Conservation (phyloP, 202 grass and related monocot genomes). For the Saccharum hybrid region DNA sequence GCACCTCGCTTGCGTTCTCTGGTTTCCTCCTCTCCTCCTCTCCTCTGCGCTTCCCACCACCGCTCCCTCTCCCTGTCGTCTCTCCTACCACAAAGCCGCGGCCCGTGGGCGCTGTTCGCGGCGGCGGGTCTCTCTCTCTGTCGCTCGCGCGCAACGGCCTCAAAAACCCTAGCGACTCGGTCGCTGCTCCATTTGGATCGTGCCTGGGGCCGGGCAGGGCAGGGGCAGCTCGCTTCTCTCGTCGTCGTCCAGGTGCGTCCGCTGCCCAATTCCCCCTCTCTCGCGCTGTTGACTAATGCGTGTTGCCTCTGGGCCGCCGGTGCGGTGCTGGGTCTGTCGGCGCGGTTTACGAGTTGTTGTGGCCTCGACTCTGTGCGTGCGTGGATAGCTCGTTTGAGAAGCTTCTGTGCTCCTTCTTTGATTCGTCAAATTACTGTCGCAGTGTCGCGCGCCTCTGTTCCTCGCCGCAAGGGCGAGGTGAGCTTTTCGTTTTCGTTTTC, state of each 20-base stretch:
- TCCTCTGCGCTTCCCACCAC: not conserved
- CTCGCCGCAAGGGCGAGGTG: not conserved
- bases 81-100: conserved; percentile 44
- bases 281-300: not conserved
- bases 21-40: conserved; percentile 42
- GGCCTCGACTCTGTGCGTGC: not conserved
- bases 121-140: conserved; percentile 33
- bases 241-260: conserved; percentile 40
- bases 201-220: not conserved
- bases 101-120: conserved; percentile 13
- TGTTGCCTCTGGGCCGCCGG: not conserved
- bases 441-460: not conserved
- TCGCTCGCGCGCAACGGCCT: conserved; percentile 19
- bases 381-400: not conserved
- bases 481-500: not conserved
- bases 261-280: not conserved
- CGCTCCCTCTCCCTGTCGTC: not conserved
- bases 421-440: not conserved
- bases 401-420: not conserved
- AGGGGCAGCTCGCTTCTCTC: not conserved
- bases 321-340: not conserved
- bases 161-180: conserved; percentile 31
- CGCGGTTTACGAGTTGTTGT: not conserved
- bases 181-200: conserved; percentile 32
- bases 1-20: conserved; percentile 42